These are phyloP conservation scores for Vitis riparia DNA, from an alignment of 164 flowering plant species.

Conservation along the genomic window DNA sequence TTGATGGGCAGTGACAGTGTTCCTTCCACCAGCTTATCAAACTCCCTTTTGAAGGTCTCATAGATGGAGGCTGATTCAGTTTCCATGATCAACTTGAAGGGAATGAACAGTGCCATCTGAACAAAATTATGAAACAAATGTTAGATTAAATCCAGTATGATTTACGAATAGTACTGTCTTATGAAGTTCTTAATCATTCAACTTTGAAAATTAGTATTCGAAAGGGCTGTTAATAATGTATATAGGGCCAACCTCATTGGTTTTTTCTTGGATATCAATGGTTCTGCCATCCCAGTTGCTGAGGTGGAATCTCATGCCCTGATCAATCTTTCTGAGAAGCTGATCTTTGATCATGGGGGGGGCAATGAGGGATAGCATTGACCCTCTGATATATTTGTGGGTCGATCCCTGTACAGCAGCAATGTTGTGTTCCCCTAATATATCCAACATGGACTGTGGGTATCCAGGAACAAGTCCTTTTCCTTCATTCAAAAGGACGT, in stretches of 20 bases:
- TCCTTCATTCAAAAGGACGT: slow-evolving; percentile 80
- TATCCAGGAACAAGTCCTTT: slow-evolving; percentile 96
- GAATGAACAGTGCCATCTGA: slow-evolving; percentile 88
- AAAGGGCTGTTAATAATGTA: too few relatives aligned
- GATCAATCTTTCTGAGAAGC: slow-evolving; percentile 73
- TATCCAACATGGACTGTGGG: slow-evolving; percentile 90
- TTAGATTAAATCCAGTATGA: too few relatives aligned
- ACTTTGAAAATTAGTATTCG: too few relatives aligned
- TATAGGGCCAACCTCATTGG: slow-evolving; percentile 64
- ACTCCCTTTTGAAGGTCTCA: slow-evolving; percentile 63
- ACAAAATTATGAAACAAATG: slow-evolving; percentile 4
- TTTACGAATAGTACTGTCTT: too few relatives aligned
- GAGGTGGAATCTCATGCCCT: slow-evolving; percentile 75
- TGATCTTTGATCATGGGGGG: slow-evolving; percentile 74
- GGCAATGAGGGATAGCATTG: slow-evolving; percentile 66
- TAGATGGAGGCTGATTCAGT: slow-evolving; percentile 42
- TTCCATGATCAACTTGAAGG: slow-evolving; percentile 75
- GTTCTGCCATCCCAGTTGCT: slow-evolving; percentile 60
- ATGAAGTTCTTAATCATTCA: too few relatives aligned
- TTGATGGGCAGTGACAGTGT: slow-evolving; percentile 87
- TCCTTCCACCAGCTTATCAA: slow-evolving; percentile 81
- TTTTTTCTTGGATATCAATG: slow-evolving; percentile 77
- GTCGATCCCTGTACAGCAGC: slow-evolving; percentile 85
- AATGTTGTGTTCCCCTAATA: slow-evolving; percentile 80
- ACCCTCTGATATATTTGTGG: slow-evolving; percentile 85